A percentile compares a stretch with the other conserved stretches of the same genome.
These are phyloP conservation scores for Annulohypoxylon moriforme DNA, from an alignment of 495 filamentous ascomycete species.

Conservation along the genomic window DNA sequence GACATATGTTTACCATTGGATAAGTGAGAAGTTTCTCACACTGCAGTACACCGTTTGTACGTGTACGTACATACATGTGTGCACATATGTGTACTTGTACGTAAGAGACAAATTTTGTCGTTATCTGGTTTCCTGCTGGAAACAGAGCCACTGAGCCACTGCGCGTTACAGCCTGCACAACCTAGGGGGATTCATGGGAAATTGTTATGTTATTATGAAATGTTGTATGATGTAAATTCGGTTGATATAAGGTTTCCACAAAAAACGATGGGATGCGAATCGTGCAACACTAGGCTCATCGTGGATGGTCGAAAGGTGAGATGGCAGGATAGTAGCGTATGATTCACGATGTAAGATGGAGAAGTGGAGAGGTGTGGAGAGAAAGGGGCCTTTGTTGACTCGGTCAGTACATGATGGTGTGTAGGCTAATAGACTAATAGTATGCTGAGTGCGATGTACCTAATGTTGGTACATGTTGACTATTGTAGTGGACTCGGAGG, in stretches of 20 bases:
- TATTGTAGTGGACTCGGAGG: neutral
- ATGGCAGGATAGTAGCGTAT: neutral
- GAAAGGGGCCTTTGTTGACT: constrained; percentile 23
- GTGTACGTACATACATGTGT: neutral
- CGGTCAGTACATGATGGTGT: neutral
- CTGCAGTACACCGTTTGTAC: neutral
- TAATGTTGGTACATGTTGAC: neutral
- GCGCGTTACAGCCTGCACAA: neutral
- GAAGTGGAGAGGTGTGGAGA: constrained; percentile 24
- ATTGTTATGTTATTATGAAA: neutral
- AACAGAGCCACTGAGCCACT: neutral
- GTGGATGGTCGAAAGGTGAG: constrained; percentile 10
- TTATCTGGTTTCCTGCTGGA: too few relatives aligned
- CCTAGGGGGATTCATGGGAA: neutral
- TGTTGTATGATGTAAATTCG: constrained; percentile 18
- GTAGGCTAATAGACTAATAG: too few relatives aligned
- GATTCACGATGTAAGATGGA: neutral
- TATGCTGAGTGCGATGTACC: too few relatives aligned
- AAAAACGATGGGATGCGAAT: constrained; percentile 27
- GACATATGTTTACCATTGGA: neutral
- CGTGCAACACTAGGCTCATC: constrained; percentile 17
- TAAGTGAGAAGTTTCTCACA: neutral
- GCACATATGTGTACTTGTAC: neutral
- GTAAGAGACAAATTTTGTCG: neutral
- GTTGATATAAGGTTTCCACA: constrained; percentile 23